A percentile compares a stretch with the other conserved stretches of the same genome.
phyloP scores from a whole-genome alignment of 2,329 filamentous ascomycete species.

The Bertia moriformis region DNA sequence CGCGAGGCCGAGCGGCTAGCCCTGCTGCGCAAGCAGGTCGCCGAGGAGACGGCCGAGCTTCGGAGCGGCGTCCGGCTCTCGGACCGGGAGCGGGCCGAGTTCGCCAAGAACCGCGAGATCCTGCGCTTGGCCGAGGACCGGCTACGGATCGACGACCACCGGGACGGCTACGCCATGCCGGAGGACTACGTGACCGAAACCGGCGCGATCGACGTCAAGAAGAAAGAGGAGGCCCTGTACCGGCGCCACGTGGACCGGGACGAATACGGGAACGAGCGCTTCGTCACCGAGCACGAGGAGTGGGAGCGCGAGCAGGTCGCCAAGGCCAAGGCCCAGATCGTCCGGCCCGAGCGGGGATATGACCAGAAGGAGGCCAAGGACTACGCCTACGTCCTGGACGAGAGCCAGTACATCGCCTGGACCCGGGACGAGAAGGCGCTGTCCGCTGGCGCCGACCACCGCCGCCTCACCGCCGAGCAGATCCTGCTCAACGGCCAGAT shows the following conservation, averaged over 20 bases:
- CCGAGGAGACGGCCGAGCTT: constrained; percentile 50
- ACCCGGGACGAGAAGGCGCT: constrained; percentile 42
- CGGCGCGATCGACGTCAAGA: constrained; percentile 51
- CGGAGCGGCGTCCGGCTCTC: constrained; percentile 44
- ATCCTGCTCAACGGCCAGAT: constrained; percentile 45
- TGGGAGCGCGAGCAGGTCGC: constrained; percentile 59
- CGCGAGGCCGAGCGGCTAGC: constrained; percentile 51
- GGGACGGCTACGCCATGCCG: constrained; percentile 57
- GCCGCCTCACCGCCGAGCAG: constrained; percentile 32
- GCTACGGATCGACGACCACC: constrained; percentile 52
- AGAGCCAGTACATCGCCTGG: constrained; percentile 53
- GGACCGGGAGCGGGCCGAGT: constrained; percentile 49
- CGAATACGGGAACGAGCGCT: constrained; percentile 50
- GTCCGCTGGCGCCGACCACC: constrained; percentile 43
- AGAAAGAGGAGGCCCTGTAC: constrained; percentile 55
- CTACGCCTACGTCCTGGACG: constrained; percentile 64
- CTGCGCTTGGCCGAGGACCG: constrained; percentile 48
- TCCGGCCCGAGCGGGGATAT: constrained; percentile 43
- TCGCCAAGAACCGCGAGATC: constrained; percentile 50
- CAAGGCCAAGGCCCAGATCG: constrained; percentile 52
- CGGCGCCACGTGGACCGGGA: constrained; percentile 55
- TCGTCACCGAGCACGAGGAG: constrained; percentile 58
- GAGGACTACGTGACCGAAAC: constrained; percentile 62
- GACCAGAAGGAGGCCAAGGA: too few species aligned
- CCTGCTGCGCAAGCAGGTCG: constrained; percentile 51